These are phyloP conservation scores for Colletotrichum chlorophyti DNA, from an alignment of 2,329 filamentous ascomycete species.

Conservation along the genomic window DNA sequence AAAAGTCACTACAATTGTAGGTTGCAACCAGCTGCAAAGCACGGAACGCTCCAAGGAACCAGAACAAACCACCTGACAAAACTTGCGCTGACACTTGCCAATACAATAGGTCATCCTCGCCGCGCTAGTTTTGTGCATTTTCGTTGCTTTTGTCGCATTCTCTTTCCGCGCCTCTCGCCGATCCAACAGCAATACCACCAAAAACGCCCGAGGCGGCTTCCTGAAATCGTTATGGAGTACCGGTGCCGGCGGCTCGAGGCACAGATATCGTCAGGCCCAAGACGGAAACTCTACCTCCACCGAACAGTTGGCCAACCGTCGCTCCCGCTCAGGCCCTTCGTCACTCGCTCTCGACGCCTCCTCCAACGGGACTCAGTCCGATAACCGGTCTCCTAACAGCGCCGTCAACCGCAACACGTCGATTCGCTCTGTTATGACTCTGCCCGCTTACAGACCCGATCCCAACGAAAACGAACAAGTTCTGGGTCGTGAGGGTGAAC, in stretches of 20 bases:
- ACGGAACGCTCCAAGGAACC: too few relatives aligned
- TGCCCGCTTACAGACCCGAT: slow-evolving; percentile 82
- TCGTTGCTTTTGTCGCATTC: slow-evolving; percentile 31
- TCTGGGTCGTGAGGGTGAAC: slow-evolving; percentile 86
- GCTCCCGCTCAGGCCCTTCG: slow-evolving; percentile 7
- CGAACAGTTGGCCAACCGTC: slow-evolving; percentile 2
- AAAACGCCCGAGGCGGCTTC: slow-evolving; percentile 6
- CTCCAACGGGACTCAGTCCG: slow-evolving; percentile 30
- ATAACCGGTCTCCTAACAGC: slow-evolving; percentile 34
- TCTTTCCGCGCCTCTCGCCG: slow-evolving; percentile 32
- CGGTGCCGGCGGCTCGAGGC: slow-evolving; percentile 2
- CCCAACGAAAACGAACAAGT: slow-evolving; percentile 81
- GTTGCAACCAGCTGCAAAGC: too few relatives aligned
- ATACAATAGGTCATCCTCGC: slow-evolving; percentile 34
- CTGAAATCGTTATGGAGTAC: slow-evolving; percentile 17
- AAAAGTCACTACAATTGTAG: slow-evolving; percentile 26
- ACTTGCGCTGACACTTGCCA: slow-evolving; percentile 4
- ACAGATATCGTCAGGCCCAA: slow-evolving; percentile 39
- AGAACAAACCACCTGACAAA: background rate
- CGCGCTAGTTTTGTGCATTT: slow-evolving; percentile 33
- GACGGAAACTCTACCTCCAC: slow-evolving; percentile 35
- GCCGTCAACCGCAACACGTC: slow-evolving; percentile 82
- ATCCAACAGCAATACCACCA: slow-evolving; percentile 41
- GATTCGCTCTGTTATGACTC: slow-evolving; percentile 90
- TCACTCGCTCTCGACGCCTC: slow-evolving; percentile 25